phyloP scores from a whole-genome alignment of 257 asterid genomes.

The Jasminum sambac region DNA sequence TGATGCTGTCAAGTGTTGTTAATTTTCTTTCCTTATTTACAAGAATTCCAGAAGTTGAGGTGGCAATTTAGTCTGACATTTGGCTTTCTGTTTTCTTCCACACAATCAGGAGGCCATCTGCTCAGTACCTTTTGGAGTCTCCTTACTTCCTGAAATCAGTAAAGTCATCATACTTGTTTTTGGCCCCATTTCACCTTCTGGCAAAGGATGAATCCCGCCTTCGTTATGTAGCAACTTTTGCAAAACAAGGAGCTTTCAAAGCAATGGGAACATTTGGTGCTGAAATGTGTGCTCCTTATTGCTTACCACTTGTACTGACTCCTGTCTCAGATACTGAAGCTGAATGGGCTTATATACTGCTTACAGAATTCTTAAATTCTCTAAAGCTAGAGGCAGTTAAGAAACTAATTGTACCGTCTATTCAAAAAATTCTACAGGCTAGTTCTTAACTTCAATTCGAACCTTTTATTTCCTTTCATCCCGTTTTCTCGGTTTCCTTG shows the following conservation, averaged over 20 bases:
- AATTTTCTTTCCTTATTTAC: constrained; percentile 1
- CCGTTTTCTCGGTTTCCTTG: constrained; percentile 17
- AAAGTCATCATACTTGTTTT: constrained; percentile 75
- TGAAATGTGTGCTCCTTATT: constrained; percentile 92
- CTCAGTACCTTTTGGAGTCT: constrained; percentile 84
- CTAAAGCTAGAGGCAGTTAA: constrained; percentile 64
- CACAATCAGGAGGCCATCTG: constrained; percentile 85
- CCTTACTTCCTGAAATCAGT: constrained; percentile 76
- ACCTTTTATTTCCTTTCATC: constrained; percentile 10
- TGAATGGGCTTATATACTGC: constrained; percentile 80
- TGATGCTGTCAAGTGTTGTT: constrained; percentile 15
- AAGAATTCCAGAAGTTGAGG: constrained; percentile 6
- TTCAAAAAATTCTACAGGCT: constrained; percentile 92
- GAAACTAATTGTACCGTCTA: constrained; percentile 63
- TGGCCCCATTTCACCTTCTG: constrained; percentile 84
- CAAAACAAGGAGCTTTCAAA: constrained; percentile 74
- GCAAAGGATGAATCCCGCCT: constrained; percentile 85
- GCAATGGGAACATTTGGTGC: constrained; percentile 82
- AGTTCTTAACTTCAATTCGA: constrained; percentile 34
- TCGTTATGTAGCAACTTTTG: constrained; percentile 79
- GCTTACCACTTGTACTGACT: constrained; percentile 70
- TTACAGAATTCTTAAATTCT: constrained; percentile 71
- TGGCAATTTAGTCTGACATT: constrained; percentile 15
- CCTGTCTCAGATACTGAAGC: constrained; percentile 72
- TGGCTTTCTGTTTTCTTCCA: constrained; percentile 24